A percentile compares a stretch with the other conserved stretches of the same genome.
phyloP scores from a whole-genome alignment of 2,329 filamentous ascomycete genomes.

The Gnomoniopsis sp. region DNA sequence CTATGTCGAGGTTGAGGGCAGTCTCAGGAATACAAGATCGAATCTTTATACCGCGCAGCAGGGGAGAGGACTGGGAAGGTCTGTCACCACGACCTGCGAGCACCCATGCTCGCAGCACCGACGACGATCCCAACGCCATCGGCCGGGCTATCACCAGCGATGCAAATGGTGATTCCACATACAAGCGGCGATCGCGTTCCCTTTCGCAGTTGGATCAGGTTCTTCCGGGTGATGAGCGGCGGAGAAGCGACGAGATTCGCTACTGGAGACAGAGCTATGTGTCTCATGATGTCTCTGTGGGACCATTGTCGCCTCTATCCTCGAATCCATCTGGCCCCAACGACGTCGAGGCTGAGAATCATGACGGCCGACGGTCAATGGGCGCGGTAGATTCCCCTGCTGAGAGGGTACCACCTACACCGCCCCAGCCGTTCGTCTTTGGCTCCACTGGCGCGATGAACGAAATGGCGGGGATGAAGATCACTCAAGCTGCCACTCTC shows the following conservation, averaged over 20 bases:
- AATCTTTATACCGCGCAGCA: conserved; percentile 27
- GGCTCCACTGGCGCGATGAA: conserved; percentile 42
- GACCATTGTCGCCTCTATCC: conserved; percentile 48
- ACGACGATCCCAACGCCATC: conserved; percentile 51
- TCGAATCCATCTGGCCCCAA: conserved; percentile 27
- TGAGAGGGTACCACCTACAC: conserved; percentile 32
- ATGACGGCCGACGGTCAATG: conserved; percentile 24
- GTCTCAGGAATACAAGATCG: conserved; percentile 37
- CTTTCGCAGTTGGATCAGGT: conserved; percentile 49
- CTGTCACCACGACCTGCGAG: conserved; percentile 62
- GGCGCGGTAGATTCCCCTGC: conserved; percentile 31
- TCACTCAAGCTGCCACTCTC: conserved; percentile 51
- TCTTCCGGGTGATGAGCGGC: conserved; percentile 29
- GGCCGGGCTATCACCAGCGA: conserved; percentile 62
- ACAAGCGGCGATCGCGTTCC: conserved; percentile 56
- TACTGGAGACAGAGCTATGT: conserved; percentile 64
- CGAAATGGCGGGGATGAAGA: conserved; percentile 52
- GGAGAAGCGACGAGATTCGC: conserved; percentile 59
- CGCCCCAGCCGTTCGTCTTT: conserved; percentile 54
- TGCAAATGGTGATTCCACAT: conserved; percentile 30
- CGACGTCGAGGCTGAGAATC: conserved; percentile 21
- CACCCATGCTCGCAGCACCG: conserved; percentile 48
- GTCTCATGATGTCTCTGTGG: conserved; percentile 36
- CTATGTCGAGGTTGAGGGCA: conserved; percentile 36
- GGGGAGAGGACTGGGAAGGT: conserved; percentile 46